phyloP scores from a whole-genome alignment of 1,284 basidiomycete species.

The Heterobasidion annosum region DNA sequence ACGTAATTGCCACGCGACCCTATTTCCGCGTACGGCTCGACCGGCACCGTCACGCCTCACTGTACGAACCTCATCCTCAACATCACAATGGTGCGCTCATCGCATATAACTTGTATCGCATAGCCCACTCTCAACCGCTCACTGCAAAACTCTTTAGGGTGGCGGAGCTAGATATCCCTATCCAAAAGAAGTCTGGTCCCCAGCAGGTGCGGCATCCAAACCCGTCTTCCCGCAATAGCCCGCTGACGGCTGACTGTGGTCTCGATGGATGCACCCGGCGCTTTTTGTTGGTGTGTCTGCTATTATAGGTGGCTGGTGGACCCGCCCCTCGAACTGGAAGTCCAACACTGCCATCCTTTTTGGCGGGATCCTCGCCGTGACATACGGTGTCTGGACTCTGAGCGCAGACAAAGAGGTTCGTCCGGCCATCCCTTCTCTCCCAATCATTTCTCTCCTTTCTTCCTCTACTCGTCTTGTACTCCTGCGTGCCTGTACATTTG shows the following conservation, averaged over 20 bases:
- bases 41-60: background rate
- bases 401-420: constrained; percentile 59
- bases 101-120: background rate
- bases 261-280: too few species aligned
- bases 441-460: too few species aligned
- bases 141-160: constrained; percentile 28
- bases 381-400: constrained; percentile 49
- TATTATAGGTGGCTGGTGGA: constrained; percentile 66
- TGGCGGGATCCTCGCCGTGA: constrained; percentile 47
- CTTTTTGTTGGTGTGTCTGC: constrained; percentile 12
- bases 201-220: constrained; percentile 34
- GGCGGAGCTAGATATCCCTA: constrained; percentile 62
- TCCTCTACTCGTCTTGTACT: background rate
- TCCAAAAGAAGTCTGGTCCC: constrained; percentile 66
- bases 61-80: background rate
- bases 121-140: background rate
- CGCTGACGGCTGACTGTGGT: too few species aligned
- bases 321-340: constrained; percentile 62
- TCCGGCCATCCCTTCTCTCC: background rate
- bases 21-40: background rate
- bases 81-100: constrained; percentile 13
- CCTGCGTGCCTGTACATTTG: background rate
- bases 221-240: too few species aligned
- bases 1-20: constrained; percentile 1
- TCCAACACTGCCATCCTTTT: constrained; percentile 55